Conservation (phyloP, 2,329 filamentous ascomycete genomes). For the Teratosphaeria epicoccoides region DNA sequence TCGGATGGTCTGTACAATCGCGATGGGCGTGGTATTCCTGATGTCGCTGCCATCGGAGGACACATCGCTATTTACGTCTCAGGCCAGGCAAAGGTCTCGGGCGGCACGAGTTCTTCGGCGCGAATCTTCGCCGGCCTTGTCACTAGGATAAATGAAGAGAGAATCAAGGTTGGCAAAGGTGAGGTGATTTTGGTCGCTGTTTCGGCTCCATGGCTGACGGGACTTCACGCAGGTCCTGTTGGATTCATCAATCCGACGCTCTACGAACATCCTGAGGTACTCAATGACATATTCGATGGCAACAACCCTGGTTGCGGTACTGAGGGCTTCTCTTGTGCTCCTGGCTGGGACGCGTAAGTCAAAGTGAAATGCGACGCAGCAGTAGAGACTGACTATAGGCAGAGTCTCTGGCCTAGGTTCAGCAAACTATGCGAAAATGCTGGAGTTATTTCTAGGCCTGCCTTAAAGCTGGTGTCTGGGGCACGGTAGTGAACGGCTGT, state of each 20-base stretch:
- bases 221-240: slow-evolving; percentile 12
- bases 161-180: slow-evolving; percentile 13
- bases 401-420: slow-evolving; percentile 14
- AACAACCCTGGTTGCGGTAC: slow-evolving; percentile 27
- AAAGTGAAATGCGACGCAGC: background rate
- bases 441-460: slow-evolving; percentile 11
- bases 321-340: slow-evolving; percentile 15
- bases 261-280: slow-evolving; percentile 16
- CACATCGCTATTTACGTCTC: slow-evolving; percentile 32
- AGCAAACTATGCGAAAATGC: slow-evolving; percentile 18
- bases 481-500: background rate
- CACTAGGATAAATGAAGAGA: slow-evolving; percentile 20
- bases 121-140: slow-evolving; percentile 21
- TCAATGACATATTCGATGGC: slow-evolving; percentile 18
- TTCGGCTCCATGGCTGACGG: background rate
- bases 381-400: slow-evolving; percentile 15
- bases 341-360: slow-evolving; percentile 3
- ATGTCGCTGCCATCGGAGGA: slow-evolving; percentile 29
- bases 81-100: slow-evolving; percentile 23
- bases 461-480: slow-evolving; percentile 1
- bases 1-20: slow-evolving; percentile 21
- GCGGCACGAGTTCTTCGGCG: slow-evolving; percentile 16
- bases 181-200: slow-evolving; percentile 4
- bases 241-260: slow-evolving; percentile 25
- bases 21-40: slow-evolving; percentile 26